These are phyloP conservation scores for Leccinum disarticulatum DNA, from an alignment of 768 basidiomycete genomes.

Conservation along the genomic window DNA sequence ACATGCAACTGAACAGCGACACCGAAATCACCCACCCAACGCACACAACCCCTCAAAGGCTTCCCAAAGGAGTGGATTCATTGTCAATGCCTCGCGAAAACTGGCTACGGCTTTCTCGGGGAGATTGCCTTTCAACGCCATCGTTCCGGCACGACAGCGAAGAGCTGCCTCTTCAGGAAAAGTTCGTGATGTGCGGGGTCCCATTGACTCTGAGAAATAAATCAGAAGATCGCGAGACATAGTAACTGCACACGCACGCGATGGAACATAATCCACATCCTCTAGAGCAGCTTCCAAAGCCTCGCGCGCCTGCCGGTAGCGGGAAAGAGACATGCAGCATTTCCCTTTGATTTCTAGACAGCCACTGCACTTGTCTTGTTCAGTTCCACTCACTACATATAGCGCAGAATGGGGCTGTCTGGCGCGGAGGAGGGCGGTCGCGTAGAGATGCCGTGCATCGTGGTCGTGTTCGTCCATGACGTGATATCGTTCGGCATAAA, in stretches of 20 bases:
- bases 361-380: conserved; percentile 62
- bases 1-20: conserved; percentile 9
- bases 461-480: conserved; percentile 70
- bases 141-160: conserved; percentile 72
- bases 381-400: conserved; percentile 61
- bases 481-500: conserved; percentile 86
- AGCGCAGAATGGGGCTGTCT: conserved; percentile 76
- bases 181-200: conserved; percentile 49
- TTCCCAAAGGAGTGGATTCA: conserved; percentile 88
- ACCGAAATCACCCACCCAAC: conserved; percentile 52
- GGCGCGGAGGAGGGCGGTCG: conserved; percentile 67
- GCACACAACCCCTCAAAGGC: conserved; percentile 86
- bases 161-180: conserved; percentile 75
- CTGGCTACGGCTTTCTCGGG: conserved; percentile 68
- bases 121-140: conserved; percentile 78
- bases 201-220: conserved; percentile 49
- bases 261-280: conserved; percentile 51
- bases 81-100: conserved; percentile 67
- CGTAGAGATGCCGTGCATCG: conserved; percentile 83
- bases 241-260: conserved; percentile 45
- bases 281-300: conserved; percentile 63
- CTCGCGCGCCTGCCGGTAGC: conserved; percentile 75
- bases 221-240: conserved; percentile 13
- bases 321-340: conserved; percentile 69
- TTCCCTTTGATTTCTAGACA: conserved; percentile 80